phyloP scores from a whole-genome alignment of 2,329 filamentous ascomycete genomes.

The Aciculosporium take region DNA sequence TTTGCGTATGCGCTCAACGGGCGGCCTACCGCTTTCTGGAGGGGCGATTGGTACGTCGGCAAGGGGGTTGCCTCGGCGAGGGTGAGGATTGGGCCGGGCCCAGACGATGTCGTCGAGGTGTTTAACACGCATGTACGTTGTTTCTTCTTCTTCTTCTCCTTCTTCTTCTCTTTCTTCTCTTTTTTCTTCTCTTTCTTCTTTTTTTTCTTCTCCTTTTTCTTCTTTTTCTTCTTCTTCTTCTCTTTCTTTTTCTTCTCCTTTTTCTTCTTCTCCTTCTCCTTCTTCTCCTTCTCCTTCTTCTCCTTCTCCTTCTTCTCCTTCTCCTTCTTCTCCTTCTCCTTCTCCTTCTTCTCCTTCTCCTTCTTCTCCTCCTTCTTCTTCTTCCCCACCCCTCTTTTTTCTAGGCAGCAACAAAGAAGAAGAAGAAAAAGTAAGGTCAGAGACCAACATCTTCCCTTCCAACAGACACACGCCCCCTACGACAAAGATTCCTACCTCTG shows the following conservation, averaged over 20 bases:
- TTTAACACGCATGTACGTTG: slow-evolving; percentile 72
- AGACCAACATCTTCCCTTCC: not conserved
- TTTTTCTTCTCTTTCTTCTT: not conserved
- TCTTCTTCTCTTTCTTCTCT: not conserved
- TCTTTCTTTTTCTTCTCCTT: too few species aligned
- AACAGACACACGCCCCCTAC: slow-evolving; percentile 66
- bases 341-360: too few species aligned
- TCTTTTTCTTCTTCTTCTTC: not conserved
- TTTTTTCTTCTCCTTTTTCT: not conserved
- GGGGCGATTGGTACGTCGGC: slow-evolving; percentile 92
- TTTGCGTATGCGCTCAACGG: slow-evolving; percentile 80
- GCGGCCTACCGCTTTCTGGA: slow-evolving; percentile 80
- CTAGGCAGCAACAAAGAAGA: too few species aligned
- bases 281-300: not conserved
- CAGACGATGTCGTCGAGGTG: slow-evolving; percentile 63
- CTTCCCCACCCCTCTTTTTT: too few species aligned
- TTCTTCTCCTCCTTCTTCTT: too few species aligned
- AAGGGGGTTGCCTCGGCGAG: slow-evolving; percentile 81
- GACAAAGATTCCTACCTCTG: slow-evolving; percentile 79
- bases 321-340: not conserved
- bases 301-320: not conserved
- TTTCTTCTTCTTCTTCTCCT: not conserved
- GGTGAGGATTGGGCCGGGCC: slow-evolving; percentile 53
- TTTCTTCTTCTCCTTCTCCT: not conserved
- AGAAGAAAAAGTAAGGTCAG: not conserved